A percentile compares a stretch with the other conserved stretches of the same genome.
Evolutionary conservation across 257 asterid genomes (phyloP).

Genomic region (Nicotiana paniculata): DNA sequence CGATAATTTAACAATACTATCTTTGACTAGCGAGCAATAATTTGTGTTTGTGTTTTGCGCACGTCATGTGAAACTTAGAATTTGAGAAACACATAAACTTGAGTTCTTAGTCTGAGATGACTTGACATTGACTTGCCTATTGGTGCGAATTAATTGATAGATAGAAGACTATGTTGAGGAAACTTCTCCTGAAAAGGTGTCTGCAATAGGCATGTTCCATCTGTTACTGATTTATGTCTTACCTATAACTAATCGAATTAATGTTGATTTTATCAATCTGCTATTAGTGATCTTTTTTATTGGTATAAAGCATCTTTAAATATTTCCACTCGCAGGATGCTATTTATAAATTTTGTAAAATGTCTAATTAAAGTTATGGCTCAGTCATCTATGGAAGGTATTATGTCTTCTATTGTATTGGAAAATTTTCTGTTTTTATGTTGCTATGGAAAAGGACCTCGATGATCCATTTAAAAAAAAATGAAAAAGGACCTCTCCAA

Average conservation of each 20-base stretch:
- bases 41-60: no score
- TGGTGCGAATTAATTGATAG: neutral
- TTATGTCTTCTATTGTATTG: neutral
- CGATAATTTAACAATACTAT: no score
- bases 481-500: no score
- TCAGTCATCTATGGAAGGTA: neutral
- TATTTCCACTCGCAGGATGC: neutral
- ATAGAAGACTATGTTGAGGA: constrained; percentile 62
- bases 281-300: neutral
- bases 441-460: neutral
- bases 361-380: neutral
- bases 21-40: no score
- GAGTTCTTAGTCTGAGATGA: neutral
- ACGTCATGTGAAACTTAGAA: neutral
- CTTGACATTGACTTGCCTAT: neutral
- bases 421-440: neutral
- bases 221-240: neutral
- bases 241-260: neutral
- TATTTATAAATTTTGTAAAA: neutral
- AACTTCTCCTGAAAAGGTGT: constrained; percentile 23
- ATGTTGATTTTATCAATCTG: neutral
- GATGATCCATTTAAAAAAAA: no score
- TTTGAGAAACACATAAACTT: neutral
- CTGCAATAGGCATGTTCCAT: constrained; percentile 37
- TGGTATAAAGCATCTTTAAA: neutral